Conservation (phyloP, 169 alveolate genomes). For the Eimeria maxima region DNA sequence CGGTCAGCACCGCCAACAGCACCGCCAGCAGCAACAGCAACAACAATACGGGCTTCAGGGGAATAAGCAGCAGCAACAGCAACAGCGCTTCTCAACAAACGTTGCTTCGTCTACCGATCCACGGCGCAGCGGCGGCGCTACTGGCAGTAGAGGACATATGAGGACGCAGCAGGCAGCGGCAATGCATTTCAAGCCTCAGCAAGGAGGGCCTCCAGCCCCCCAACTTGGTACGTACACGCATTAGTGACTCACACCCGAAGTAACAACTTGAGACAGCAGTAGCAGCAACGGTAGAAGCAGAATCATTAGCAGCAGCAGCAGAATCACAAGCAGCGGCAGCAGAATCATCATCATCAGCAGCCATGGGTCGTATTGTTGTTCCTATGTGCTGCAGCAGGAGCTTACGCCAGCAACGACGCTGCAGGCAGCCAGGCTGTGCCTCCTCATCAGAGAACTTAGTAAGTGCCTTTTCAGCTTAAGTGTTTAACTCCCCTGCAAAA, state of each 20-base stretch:
- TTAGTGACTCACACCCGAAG: neutral
- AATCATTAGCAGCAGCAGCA: neutral
- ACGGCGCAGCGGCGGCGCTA: neutral
- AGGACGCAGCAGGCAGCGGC: neutral
- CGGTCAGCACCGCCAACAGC: constrained; percentile 51
- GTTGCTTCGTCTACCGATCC: neutral
- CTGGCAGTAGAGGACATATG: neutral
- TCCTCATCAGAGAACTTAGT: neutral
- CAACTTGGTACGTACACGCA: neutral
- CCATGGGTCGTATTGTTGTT: neutral
- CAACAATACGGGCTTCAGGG: neutral
- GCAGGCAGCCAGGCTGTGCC: neutral
- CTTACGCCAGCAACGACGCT: neutral
- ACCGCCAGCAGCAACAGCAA: constrained; percentile 25
- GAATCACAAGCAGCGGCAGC: neutral
- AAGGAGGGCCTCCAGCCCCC: neutral
- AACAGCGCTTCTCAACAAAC: neutral
- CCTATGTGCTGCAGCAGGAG: neutral
- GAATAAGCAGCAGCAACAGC: constrained; percentile 51
- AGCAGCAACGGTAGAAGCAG: neutral
- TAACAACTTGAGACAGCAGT: neutral
- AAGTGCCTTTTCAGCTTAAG: neutral
- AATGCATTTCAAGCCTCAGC: neutral
- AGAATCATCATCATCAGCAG: neutral
- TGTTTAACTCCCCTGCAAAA: neutral